Percentiles rank a stretch among this genome's conserved stretches.
Conservation (phyloP, 768 basidiomycete species). For the Rhodosporidiobolus sp. region DNA sequence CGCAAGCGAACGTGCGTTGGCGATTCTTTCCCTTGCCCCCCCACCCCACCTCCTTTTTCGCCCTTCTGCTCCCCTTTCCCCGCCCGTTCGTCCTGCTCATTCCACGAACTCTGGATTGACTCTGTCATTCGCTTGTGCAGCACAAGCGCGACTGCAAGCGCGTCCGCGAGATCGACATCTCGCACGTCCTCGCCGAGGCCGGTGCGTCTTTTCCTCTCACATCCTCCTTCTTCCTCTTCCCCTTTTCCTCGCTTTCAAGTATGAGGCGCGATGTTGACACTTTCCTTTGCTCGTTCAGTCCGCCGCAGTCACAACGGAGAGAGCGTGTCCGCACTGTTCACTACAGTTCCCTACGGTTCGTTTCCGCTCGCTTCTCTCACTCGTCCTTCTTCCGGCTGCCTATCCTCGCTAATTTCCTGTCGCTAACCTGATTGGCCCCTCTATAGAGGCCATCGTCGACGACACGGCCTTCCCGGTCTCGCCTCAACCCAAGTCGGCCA, state of each 20-base stretch:
- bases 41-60: no score
- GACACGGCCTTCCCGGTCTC: conserved; percentile 12
- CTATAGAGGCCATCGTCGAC: not conserved
- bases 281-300: conserved; percentile 54
- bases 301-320: conserved; percentile 55
- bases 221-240: not conserved
- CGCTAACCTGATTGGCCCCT: no score
- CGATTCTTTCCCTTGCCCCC: not conserved
- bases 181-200: conserved; percentile 82
- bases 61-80: not conserved
- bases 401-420: no score
- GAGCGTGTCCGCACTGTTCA: conserved; percentile 38
- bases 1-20: conserved; percentile 60
- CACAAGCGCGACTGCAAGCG: conserved; percentile 70
- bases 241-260: not conserved
- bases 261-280: conserved; percentile 46
- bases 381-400: not conserved
- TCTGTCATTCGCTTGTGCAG: not conserved
- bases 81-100: not conserved
- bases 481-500: conserved; percentile 10
- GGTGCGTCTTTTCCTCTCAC: not conserved
- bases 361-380: not conserved
- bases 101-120: no score
- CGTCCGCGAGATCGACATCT: conserved; percentile 92
- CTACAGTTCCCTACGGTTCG: conserved; percentile 22